phyloP scores from a whole-genome alignment of 169 alveolate genomes.

The Plasmodium knowlesi region DNA sequence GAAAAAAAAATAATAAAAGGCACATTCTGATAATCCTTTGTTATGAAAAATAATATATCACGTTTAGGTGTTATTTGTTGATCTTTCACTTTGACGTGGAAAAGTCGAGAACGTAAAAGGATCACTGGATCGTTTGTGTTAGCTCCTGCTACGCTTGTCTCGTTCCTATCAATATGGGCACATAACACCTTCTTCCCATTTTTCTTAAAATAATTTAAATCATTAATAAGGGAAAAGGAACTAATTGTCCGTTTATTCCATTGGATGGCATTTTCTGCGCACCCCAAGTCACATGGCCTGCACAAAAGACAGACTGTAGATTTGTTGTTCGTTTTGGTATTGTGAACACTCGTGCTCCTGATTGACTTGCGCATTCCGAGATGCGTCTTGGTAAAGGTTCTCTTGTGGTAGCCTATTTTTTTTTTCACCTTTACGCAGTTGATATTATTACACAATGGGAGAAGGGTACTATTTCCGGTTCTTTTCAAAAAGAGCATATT shows the following conservation, averaged over 20 bases:
- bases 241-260: neutral
- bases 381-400: neutral
- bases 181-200: neutral
- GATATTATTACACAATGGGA: neutral
- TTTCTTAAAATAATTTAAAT: neutral
- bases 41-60: neutral
- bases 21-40: neutral
- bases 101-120: neutral
- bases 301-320: neutral
- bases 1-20: neutral
- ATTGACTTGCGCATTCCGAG: neutral
- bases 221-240: neutral
- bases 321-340: neutral
- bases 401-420: conserved; percentile 1
- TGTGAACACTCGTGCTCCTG: neutral
- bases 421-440: conserved; percentile 4
- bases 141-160: neutral
- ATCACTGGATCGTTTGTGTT: neutral
- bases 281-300: neutral
- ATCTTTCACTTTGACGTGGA: neutral
- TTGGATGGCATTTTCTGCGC: neutral
- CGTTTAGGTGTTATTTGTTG: neutral
- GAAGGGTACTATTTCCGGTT: neutral
- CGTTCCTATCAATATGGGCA: neutral
- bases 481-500: neutral